Evolutionary conservation across 768 basidiomycete species (phyloP).

Genomic region (Amanita inopinata): DNA sequence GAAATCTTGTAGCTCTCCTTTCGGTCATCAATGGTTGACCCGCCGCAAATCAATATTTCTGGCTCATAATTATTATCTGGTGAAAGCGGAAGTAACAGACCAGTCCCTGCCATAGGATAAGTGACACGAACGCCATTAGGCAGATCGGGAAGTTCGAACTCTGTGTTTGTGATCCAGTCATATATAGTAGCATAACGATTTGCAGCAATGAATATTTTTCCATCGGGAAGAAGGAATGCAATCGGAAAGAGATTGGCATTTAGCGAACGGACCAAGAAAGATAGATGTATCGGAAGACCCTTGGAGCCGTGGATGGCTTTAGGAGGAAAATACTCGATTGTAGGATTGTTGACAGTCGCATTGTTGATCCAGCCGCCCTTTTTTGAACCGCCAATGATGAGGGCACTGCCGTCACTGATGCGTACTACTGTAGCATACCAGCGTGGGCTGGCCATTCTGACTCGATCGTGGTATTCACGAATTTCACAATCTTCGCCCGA

Average conservation of each 20-base stretch:
- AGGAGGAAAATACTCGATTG: conserved; percentile 74
- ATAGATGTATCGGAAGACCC: conserved; percentile 54
- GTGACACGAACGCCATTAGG: conserved; percentile 76
- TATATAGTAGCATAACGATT: conserved; percentile 76
- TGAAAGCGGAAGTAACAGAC: conserved; percentile 60
- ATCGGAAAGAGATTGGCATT: conserved; percentile 81
- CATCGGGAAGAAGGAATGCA: conserved; percentile 62
- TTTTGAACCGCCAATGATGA: conserved; percentile 75
- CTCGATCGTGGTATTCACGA: conserved; percentile 49
- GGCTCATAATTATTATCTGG: conserved; percentile 53
- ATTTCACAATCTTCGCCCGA: conserved; percentile 45
- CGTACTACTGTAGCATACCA: conserved; percentile 75
- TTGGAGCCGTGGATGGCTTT: conserved; percentile 60
- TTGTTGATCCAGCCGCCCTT: conserved; percentile 87
- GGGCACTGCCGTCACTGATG: conserved; percentile 67
- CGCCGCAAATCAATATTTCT: conserved; percentile 70
- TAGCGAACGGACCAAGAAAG: conserved; percentile 60
- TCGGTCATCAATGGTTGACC: conserved; percentile 55
- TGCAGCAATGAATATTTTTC: conserved; percentile 65
- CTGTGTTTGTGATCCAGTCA: conserved; percentile 57
- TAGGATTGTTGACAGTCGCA: conserved; percentile 70
- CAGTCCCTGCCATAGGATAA: conserved; percentile 76
- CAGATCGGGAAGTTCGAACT: conserved; percentile 52
- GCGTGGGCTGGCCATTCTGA: conserved; percentile 69
- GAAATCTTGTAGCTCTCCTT: conserved; percentile 53